phyloP scores from a whole-genome alignment of 768 basidiomycete genomes.

The Rhodotorula graminis region DNA sequence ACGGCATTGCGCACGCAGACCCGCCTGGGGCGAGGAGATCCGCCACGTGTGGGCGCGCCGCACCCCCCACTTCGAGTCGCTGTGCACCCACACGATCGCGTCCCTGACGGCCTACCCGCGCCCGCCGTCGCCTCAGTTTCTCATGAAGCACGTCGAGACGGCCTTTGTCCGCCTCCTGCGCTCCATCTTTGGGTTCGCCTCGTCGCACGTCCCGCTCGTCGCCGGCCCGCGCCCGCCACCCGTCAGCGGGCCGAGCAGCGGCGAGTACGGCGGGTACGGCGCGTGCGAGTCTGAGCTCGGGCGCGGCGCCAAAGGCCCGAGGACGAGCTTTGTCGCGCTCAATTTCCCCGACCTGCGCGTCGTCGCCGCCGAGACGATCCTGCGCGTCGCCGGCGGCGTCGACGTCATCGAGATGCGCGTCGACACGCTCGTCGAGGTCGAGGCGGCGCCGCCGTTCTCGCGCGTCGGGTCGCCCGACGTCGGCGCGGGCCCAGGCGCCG shows the following conservation, averaged over 20 bases:
- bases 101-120: slow-evolving; percentile 36
- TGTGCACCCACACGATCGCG: slow-evolving; percentile 40
- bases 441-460: slow-evolving; percentile 2
- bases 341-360: slow-evolving; percentile 29
- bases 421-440: slow-evolving; percentile 51
- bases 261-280: slow-evolving; percentile 35
- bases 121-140: slow-evolving; percentile 33
- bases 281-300: slow-evolving; percentile 35
- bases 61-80: slow-evolving; percentile 29
- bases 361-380: slow-evolving; percentile 44
- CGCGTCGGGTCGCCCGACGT: background rate
- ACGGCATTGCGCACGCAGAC: slow-evolving; percentile 3
- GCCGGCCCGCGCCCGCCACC: slow-evolving; percentile 20
- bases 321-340: slow-evolving; percentile 37
- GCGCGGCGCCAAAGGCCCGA: slow-evolving; percentile 23
- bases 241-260: slow-evolving; percentile 20
- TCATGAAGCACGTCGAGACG: slow-evolving; percentile 42
- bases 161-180: slow-evolving; percentile 38
- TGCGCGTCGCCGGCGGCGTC: slow-evolving; percentile 55
- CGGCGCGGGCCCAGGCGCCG: no score
- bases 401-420: slow-evolving; percentile 89
- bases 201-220: slow-evolving; percentile 30
- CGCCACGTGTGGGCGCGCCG: slow-evolving; percentile 39
- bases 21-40: slow-evolving; percentile 36
- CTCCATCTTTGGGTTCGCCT: slow-evolving; percentile 36